Conservation (phyloP, 331 rosid species). For the Arachis monticola region DNA sequence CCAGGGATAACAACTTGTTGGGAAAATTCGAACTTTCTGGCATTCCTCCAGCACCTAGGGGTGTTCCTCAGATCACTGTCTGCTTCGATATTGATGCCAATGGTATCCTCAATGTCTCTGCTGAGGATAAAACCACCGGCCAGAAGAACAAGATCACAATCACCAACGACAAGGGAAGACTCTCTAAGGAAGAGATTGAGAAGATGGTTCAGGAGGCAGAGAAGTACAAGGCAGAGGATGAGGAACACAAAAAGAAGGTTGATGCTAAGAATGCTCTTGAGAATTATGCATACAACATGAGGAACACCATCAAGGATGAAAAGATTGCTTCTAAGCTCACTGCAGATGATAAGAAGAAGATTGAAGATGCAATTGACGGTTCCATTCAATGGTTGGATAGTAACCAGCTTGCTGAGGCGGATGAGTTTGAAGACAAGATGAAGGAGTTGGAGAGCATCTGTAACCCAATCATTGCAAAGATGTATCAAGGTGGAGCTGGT, state of each 20-base stretch:
- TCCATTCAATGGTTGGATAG: constrained; percentile 51
- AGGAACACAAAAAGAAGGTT: constrained; percentile 57
- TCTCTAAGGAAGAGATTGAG: constrained; percentile 49
- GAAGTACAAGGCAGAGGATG: constrained; percentile 58
- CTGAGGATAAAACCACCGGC: constrained; percentile 50
- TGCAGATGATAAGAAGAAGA: constrained; percentile 44
- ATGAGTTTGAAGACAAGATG: constrained; percentile 58
- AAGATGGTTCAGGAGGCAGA: constrained; percentile 59
- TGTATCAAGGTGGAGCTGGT: constrained; percentile 52
- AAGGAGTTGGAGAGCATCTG: constrained; percentile 52
- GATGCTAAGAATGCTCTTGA: constrained; percentile 51
- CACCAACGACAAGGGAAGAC: constrained; percentile 54
- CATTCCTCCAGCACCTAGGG: constrained; percentile 52
- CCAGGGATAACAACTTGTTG: constrained; percentile 50
- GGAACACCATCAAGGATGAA: constrained; percentile 54
- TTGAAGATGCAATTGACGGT: constrained; percentile 48
- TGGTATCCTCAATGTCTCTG: constrained; percentile 54
- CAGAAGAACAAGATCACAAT: constrained; percentile 55
- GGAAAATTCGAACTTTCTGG: constrained; percentile 54
- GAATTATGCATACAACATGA: constrained; percentile 52
- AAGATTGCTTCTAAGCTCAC: constrained; percentile 49
- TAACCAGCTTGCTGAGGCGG: constrained; percentile 49
- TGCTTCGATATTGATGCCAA: constrained; percentile 55
- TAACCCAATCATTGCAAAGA: constrained; percentile 49
- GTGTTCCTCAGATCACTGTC: constrained; percentile 53